Evolutionary conservation across 75 land plant species (phyloP).

Genomic region (Cupressus sempervirens): DNA sequence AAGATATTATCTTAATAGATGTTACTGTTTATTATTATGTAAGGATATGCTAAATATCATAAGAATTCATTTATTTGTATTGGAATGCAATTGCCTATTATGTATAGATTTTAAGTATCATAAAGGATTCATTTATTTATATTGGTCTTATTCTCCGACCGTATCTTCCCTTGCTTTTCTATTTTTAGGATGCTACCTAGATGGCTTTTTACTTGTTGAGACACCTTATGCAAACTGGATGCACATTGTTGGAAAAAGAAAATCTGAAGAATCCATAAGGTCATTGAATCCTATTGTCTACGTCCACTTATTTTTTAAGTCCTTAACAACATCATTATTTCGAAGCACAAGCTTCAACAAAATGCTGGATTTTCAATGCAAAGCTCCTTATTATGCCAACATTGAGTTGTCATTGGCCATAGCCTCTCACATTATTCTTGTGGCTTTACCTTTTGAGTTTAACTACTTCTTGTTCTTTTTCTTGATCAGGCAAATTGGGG

Average conservation of each 20-base stretch:
- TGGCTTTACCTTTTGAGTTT: conserved; percentile 4
- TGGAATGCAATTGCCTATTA: too few species aligned
- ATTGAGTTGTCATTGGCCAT: neutral
- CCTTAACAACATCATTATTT: neutral
- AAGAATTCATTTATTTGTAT: too few species aligned
- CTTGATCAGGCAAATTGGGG: conserved; percentile 24
- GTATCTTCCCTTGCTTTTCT: neutral
- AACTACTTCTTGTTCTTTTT: neutral
- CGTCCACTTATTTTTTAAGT: neutral
- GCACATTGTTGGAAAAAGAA: neutral
- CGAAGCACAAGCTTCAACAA: neutral
- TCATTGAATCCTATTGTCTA: neutral
- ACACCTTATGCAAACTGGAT: neutral
- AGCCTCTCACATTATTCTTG: neutral
- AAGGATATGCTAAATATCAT: too few species aligned
- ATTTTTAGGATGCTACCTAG: neutral
- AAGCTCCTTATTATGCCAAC: neutral
- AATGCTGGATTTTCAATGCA: neutral
- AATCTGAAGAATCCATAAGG: neutral
- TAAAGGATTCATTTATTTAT: too few species aligned
- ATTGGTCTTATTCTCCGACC: too few species aligned
- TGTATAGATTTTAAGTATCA: too few species aligned
- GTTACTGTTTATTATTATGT: too few species aligned
- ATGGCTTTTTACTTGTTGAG: neutral
- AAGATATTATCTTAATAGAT: too few species aligned